Base-by-base conservation (phyloP, 257 asterid species). In the Solanum virginianum region DNA sequence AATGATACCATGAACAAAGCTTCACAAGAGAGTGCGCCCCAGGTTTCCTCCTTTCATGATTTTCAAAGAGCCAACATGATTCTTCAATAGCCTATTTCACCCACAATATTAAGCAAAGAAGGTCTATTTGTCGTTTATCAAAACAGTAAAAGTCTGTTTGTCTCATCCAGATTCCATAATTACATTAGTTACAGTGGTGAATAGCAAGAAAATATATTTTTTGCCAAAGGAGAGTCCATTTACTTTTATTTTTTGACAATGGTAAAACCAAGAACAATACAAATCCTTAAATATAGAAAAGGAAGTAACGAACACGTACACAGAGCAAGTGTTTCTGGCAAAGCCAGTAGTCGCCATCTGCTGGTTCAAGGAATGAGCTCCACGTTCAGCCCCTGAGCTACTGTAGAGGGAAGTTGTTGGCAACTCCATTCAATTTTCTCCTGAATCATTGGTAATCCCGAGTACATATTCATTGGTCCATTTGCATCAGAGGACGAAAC, bases 11-110 rank as follows among this genome's bases (percentile, higher is more conserved):
- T 15, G 98, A 90, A 88, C 90, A 84, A 70, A 97, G 97, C 89
- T 94, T 97, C 4, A 85, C 47, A 77, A 95, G 93, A 77, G 98
- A 87, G 88, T 95, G 90, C 0, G 98, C 98, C 84, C 99, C 98
- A 39, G 88, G 98, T 86, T 90, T 93, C 72, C 82, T 87, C 84
- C 99, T 98, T 57, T 92, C 92, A 9, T 89, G 93, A 68, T 94
- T 98, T 92, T 91, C 94, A 87, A 88, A 88, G 86, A 95, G 74
- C 99, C 99, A 97, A 86, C 98, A 95, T 53, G 92, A 87, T 80
- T 94, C 95, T 82, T 94, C 95, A 80, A 89, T 93, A 8, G 86
- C 70, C 98, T 94, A 90, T 29, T 75, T 82, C 84, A 85, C 69
- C n/a, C 60, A 83, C 62, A 77, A 77, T 26, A 77, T 77, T 51